These are phyloP conservation scores for Arthrinium puccinioides DNA, from an alignment of 2,329 filamentous ascomycete genomes.

Conservation along the genomic window DNA sequence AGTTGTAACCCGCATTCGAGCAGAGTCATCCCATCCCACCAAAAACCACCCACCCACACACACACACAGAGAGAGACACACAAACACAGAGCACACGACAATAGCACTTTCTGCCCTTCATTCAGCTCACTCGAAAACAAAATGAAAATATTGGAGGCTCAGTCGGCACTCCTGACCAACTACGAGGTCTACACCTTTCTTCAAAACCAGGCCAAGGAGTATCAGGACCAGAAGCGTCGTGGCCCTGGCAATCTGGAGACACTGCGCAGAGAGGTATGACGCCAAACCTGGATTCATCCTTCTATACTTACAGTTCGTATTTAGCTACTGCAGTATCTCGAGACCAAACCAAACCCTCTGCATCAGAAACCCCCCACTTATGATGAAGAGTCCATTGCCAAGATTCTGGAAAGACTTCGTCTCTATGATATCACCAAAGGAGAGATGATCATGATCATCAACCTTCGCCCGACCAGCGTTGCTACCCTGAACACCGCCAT, in stretches of 20 bases:
- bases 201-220: constrained; percentile 43
- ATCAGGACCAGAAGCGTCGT: constrained; percentile 42
- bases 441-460: constrained; percentile 62
- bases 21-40: too few species aligned
- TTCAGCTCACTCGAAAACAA: background rate
- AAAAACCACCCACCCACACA: too few species aligned
- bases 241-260: constrained; percentile 53
- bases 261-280: constrained; percentile 57
- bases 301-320: background rate
- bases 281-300: background rate
- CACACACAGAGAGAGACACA: background rate
- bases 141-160: constrained; percentile 69
- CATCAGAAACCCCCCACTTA: constrained; percentile 48
- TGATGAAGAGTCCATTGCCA: constrained; percentile 40
- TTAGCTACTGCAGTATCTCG: constrained; percentile 55
- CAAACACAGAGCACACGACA: background rate
- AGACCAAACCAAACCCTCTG: constrained; percentile 46
- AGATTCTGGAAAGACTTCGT: constrained; percentile 47
- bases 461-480: constrained; percentile 51
- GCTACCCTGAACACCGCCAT: constrained; percentile 55
- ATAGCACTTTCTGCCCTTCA: background rate
- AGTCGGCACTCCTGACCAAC: constrained; percentile 64
- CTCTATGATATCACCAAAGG: constrained; percentile 58
- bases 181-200: constrained; percentile 66
- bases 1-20: too few species aligned